A percentile compares a stretch with the other conserved stretches of the same genome.
Evolutionary conservation across 1,284 basidiomycete species (phyloP).

Genomic region (Exobasidium cylindrosporum): DNA sequence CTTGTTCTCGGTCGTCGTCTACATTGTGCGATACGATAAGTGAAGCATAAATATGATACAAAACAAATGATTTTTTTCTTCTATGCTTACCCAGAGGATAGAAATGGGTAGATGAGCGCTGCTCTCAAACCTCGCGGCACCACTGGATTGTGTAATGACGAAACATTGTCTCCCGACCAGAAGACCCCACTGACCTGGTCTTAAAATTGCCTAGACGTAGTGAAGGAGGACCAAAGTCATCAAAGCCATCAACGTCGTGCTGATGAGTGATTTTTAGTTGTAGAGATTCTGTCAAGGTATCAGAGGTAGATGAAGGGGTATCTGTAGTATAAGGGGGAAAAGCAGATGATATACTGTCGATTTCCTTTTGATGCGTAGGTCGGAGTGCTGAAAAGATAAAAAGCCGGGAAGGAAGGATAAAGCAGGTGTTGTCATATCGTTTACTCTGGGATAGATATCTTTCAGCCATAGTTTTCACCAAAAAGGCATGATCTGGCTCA

Average conservation of each 20-base stretch:
- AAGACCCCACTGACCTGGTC: too few relatives aligned
- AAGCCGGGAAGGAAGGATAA: not conserved
- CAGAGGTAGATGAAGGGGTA: not conserved
- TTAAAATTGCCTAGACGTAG: too few relatives aligned
- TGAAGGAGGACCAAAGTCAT: slow-evolving; percentile 22
- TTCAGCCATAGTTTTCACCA: slow-evolving; percentile 14
- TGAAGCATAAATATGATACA: too few relatives aligned
- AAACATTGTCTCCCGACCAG: not conserved
- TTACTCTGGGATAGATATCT: slow-evolving; percentile 4
- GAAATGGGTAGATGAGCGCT: too few relatives aligned
- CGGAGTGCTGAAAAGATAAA: slow-evolving; percentile 17
- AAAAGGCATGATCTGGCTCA: slow-evolving; percentile 7
- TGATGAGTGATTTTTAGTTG: slow-evolving; percentile 7
- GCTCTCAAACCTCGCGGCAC: too few relatives aligned
- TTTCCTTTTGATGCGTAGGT: slow-evolving; percentile 15
- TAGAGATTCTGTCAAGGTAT: not conserved
- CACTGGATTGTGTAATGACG: not conserved
- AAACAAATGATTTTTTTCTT: too few relatives aligned
- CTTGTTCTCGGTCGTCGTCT: not conserved
- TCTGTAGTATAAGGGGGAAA: slow-evolving; percentile 12
- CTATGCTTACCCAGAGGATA: too few relatives aligned
- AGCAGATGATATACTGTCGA: slow-evolving; percentile 7
- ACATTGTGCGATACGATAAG: too few relatives aligned
- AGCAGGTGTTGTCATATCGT: not conserved
- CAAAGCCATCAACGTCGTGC: slow-evolving; percentile 15